Conservation (phyloP, 2,329 filamentous ascomycete genomes). For the Trichoderma guizhouense region DNA sequence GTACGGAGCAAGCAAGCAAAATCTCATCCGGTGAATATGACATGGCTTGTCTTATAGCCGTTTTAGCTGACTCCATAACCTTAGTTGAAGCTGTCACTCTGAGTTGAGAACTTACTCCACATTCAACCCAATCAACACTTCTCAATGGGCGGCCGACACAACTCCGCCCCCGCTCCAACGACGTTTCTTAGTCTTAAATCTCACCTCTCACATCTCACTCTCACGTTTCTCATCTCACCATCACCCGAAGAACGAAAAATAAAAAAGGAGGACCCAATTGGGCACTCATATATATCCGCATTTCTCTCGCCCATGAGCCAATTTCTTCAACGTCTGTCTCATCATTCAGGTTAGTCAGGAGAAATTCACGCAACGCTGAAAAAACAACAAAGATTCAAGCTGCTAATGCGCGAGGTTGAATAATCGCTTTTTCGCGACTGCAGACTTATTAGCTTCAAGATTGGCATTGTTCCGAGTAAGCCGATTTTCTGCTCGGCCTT, state of each 20-base stretch:
- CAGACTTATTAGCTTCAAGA: neutral
- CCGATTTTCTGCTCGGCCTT: neutral
- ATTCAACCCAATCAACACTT: neutral
- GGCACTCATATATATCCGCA: neutral
- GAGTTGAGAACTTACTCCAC: neutral
- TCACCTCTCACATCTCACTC: slow-evolving; percentile 8
- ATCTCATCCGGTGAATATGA: neutral
- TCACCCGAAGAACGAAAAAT: neutral
- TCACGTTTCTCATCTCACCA: neutral
- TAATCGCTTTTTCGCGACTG: neutral
- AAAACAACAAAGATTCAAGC: neutral
- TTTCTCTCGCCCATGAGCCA: neutral
- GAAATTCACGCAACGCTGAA: neutral
- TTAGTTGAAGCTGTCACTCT: neutral
- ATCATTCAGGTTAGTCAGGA: neutral
- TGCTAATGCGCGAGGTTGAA: neutral
- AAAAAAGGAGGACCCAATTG: neutral
- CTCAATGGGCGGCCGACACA: neutral
- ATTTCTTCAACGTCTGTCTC: neutral
- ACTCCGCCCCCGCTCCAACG: neutral
- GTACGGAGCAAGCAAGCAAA: neutral
- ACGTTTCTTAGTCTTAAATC: slow-evolving; percentile 1
- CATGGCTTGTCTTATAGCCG: neutral
- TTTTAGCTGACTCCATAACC: neutral
- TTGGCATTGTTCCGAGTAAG: neutral